phyloP scores from a whole-genome alignment of 768 basidiomycete species.

The Hemileccinum impolitum region DNA sequence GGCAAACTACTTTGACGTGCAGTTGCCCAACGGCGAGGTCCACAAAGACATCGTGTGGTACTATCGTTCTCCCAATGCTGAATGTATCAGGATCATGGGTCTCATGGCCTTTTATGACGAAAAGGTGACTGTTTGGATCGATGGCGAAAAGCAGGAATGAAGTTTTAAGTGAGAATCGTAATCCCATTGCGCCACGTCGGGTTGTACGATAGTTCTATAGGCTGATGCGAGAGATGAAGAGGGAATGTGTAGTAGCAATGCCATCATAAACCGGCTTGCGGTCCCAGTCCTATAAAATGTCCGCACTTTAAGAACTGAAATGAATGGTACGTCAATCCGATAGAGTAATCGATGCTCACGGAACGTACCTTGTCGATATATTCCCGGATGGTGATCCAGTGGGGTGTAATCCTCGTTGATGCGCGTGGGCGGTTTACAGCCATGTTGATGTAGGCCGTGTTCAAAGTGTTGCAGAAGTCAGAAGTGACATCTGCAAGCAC shows the following conservation, averaged over 20 bases:
- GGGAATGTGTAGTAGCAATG: neutral
- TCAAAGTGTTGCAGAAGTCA: no score
- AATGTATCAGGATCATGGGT: constrained; percentile 49
- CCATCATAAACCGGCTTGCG: constrained; percentile 16
- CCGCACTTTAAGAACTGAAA: no score
- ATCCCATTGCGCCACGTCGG: no score
- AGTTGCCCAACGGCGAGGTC: constrained; percentile 41
- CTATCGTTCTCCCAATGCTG: constrained; percentile 52
- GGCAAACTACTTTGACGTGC: constrained; percentile 55
- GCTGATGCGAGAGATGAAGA: no score
- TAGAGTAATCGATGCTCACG: neutral
- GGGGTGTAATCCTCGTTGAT: no score
- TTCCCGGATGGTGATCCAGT: no score
- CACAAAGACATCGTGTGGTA: constrained; percentile 59
- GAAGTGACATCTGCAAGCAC: no score
- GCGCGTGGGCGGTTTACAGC: no score
- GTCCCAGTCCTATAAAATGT: constrained; percentile 12
- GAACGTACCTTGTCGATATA: constrained; percentile 34
- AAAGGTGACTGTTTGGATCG: constrained; percentile 62
- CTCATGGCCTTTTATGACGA: constrained; percentile 63
- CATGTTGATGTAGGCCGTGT: no score
- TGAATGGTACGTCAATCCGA: no score
- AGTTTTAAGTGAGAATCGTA: neutral
- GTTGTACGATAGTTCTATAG: no score
- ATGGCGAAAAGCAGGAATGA: constrained; percentile 50